These are phyloP conservation scores for Beauveria medogensis DNA, from an alignment of 2,329 filamentous ascomycete genomes.

Conservation along the genomic window DNA sequence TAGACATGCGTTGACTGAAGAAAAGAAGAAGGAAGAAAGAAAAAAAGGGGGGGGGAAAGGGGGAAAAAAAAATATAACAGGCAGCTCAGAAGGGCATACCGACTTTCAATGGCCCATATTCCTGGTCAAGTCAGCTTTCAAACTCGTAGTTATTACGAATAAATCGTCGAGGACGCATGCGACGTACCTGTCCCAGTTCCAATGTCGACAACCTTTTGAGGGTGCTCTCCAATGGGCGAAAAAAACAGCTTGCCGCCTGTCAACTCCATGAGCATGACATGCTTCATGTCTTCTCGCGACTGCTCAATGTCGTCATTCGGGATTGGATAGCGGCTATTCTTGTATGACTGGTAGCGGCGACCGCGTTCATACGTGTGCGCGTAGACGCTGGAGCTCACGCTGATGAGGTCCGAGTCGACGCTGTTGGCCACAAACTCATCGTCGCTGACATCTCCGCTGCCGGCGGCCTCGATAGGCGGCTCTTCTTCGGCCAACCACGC, in stretches of 20 bases:
- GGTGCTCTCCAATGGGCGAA: constrained; percentile 30
- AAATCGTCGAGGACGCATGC: neutral
- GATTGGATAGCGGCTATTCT: constrained; percentile 35
- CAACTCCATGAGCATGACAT: constrained; percentile 37
- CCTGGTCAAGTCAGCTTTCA: constrained; percentile 19
- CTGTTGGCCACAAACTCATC: constrained; percentile 6
- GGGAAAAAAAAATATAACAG: too few species aligned
- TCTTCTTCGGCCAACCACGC: constrained; percentile 1
- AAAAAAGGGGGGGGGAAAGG: too few species aligned
- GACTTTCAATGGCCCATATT: constrained; percentile 47
- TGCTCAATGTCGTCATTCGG: constrained; percentile 40
- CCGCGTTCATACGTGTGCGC: constrained; percentile 26
- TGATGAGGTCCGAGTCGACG: constrained; percentile 4
- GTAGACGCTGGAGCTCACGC: constrained; percentile 24
- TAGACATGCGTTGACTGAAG: neutral
- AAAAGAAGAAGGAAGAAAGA: neutral
- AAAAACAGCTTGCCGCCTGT: constrained; percentile 31
- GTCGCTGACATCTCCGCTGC: constrained; percentile 5
- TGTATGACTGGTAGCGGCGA: constrained; percentile 36
- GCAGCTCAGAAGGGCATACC: neutral
- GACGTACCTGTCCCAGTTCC: constrained; percentile 35
- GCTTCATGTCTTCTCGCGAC: constrained; percentile 36
- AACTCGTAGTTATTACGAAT: too few species aligned
- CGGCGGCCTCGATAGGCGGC: constrained; percentile 2
- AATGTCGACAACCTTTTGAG: constrained; percentile 37